Base-by-base conservation (phyloP, 495 filamentous ascomycete species). In the Neurospora discreta region DNA sequence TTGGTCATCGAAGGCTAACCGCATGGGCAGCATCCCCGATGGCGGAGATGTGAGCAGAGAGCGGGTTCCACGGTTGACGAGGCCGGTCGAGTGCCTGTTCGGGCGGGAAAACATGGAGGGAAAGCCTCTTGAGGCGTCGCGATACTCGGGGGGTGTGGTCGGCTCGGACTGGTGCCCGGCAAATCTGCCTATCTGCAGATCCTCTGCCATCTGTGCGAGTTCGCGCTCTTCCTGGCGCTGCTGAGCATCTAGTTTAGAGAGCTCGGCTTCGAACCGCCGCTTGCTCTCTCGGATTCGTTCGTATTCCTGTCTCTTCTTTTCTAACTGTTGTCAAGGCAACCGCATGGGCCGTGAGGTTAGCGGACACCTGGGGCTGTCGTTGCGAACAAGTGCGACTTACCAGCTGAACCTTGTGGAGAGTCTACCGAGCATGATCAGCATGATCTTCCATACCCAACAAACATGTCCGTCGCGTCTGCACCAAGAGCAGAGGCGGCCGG, bases 101-200 rank as follows among this genome's bases (percentile, higher is more conserved):
- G 91, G 91, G 23, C 92, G 88, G 43, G 91, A 89, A 72, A 92
- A 90, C 60, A 90, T 86, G 74, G 88, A 87, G 68, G 93, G 87
- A 76, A 95, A 90, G 40, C 88, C 87, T 69, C 87, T 85, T 69
- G 77, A 80, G 20, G 84, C 81, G 74, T 97, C 93, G 73, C 88
- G 90, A 78, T 93, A 93, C 79, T 98, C 95, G 23, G 95, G 95
- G n/a, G 95, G 95, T 20, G 96, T 99, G 15, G 95, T 97, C 10
- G 95, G 95, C 82, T 98, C 94, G 69, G 93, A 95, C 80, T 93
- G 90, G 71, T 93, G 90, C 42, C 92, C 92, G 72, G 87, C 81
- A 41, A 77, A 76, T 42, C 79, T 73, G 75, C 89, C 82, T 20
- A 39, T 71, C 36, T 46, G 68, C 73, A 98, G 82, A 70, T 93